Evolutionary conservation across 2,329 filamentous ascomycete genomes (phyloP).

Genomic region (Decorospora gaudefroyi): DNA sequence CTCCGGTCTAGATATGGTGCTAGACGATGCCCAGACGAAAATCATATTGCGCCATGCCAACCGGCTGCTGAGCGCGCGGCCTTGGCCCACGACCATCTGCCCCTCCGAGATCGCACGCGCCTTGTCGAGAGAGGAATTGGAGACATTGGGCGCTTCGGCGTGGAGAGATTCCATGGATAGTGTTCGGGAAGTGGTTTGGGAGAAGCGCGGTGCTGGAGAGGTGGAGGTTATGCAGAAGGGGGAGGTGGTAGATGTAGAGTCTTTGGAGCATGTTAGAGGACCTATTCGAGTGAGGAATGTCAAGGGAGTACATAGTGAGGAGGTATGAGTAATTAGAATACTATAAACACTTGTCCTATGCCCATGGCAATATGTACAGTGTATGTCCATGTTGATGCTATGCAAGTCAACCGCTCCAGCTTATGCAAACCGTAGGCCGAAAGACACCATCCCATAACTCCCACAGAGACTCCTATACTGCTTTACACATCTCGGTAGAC

Average conservation of each 20-base stretch:
- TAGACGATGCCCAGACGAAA: slow-evolving; percentile 23
- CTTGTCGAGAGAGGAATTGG: slow-evolving; percentile 50
- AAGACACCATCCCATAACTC: slow-evolving; percentile 3
- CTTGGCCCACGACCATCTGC: slow-evolving; percentile 57
- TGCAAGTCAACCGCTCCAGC: slow-evolving; percentile 4
- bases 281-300: slow-evolving; percentile 52
- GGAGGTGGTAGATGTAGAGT: slow-evolving; percentile 43
- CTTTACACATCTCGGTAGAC: background rate
- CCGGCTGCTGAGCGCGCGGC: slow-evolving; percentile 38
- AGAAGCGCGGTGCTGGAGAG: slow-evolving; percentile 48
- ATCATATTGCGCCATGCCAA: slow-evolving; percentile 28
- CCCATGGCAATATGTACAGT: slow-evolving; percentile 10
- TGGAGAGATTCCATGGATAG: slow-evolving; percentile 57
- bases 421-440: slow-evolving; percentile 9
- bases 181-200: slow-evolving; percentile 51
- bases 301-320: slow-evolving; percentile 2
- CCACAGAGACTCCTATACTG: slow-evolving; percentile 13
- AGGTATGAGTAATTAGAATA: no score
- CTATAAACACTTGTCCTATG: background rate
- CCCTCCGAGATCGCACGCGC: slow-evolving; percentile 58
- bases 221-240: slow-evolving; percentile 58
- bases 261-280: slow-evolving; percentile 50
- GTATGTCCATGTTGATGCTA: slow-evolving; percentile 9
- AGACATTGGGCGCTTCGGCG: slow-evolving; percentile 23
- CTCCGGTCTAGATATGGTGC: slow-evolving; percentile 20